Percentiles rank a stretch among this genome's conserved stretches.
Evolutionary conservation across 768 basidiomycete genomes (phyloP).

Genomic region (Phylloporus scabripes): DNA sequence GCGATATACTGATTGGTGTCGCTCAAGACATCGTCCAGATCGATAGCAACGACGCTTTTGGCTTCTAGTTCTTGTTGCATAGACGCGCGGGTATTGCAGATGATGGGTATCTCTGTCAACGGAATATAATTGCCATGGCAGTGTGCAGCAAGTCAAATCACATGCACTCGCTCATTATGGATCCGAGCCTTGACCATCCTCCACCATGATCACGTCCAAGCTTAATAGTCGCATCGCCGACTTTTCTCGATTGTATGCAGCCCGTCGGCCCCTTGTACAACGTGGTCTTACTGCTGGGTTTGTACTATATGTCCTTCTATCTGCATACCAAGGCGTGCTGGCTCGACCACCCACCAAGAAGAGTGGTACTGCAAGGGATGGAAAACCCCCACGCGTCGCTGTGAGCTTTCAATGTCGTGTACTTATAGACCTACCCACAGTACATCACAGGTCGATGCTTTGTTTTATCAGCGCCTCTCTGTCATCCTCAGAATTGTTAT

Average conservation of each 20-base stretch:
- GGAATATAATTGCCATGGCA: too few species aligned
- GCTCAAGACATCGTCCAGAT: constrained; percentile 64
- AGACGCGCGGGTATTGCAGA: constrained; percentile 2
- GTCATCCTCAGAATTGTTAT: constrained; percentile 82
- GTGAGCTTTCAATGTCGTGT: constrained; percentile 36
- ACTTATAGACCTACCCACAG: neutral
- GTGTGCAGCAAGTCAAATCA: too few species aligned
- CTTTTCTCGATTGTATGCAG: constrained; percentile 49
- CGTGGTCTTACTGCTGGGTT: constrained; percentile 63
- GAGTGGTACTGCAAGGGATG: constrained; percentile 23
- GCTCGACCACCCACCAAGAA: constrained; percentile 33
- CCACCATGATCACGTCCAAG: constrained; percentile 25
- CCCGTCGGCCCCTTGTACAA: constrained; percentile 69
- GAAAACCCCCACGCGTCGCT: constrained; percentile 58
- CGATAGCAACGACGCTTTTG: constrained; percentile 51
- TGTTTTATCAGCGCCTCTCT: constrained; percentile 80
- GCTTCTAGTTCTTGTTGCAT: neutral
- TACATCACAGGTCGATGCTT: constrained; percentile 67
- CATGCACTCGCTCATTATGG: too few species aligned
- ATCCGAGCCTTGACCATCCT: neutral
- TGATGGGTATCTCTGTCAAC: constrained; percentile 4
- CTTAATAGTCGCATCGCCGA: constrained; percentile 37
- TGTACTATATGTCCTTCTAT: constrained; percentile 61
- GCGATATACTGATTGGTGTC: constrained; percentile 55
- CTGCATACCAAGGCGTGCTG: constrained; percentile 56